Evolutionary conservation across 225 moss, liverwort and hornwort species (phyloP), one percentile per base, ranked within the genome.

Genomic region (Marchantia paleacea): DNA sequence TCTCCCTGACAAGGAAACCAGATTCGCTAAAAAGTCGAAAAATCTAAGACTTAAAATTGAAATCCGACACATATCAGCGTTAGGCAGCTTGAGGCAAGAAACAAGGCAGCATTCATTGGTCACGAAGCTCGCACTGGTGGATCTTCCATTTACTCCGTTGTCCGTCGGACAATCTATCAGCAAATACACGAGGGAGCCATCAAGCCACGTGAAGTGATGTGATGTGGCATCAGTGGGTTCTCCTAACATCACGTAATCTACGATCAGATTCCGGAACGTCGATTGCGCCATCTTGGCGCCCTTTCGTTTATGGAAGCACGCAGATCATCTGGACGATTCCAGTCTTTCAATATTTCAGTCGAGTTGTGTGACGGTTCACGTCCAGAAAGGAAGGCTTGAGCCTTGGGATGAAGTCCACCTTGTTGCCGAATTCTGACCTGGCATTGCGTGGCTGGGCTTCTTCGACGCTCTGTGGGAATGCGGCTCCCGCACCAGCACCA

Each of bases 291-390:
- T 51, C 25, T 52, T 52, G 51, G 72, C 52, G 72, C n/a, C 72
- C 72, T 52, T 72, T 72, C 51, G 52, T 28, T 47, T 18, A 47
- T 8, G 39, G 0, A 9, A 68, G 9, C 22, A 69, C n/a, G 50
- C 18, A n/a, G 51, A 47, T 7, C 0, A 52, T 48, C 48, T 22
- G 72, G 52, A n/a, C 0, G 3, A 22, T 25, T 4, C 0, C 10
- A 19, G 31, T n/a, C 19, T 57, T 19, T 4, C 57, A 13, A 50
- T 52, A 20, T 47, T 47, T 69, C 18, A 2, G 24, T 39, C 39
- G 39, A 39, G 18, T 50, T 52, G 24, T 72, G n/a, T 72, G 72
- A 72, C 72, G 72, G 72, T 72, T 72, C 51, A 25, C 12, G 12
- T 24, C n/a, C 57, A 4, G 57, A 19, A 16, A 22, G 50, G 0